These are phyloP conservation scores for Vitis rotundifolia DNA, from an alignment of 164 flowering plant genomes.

Conservation along the genomic window DNA sequence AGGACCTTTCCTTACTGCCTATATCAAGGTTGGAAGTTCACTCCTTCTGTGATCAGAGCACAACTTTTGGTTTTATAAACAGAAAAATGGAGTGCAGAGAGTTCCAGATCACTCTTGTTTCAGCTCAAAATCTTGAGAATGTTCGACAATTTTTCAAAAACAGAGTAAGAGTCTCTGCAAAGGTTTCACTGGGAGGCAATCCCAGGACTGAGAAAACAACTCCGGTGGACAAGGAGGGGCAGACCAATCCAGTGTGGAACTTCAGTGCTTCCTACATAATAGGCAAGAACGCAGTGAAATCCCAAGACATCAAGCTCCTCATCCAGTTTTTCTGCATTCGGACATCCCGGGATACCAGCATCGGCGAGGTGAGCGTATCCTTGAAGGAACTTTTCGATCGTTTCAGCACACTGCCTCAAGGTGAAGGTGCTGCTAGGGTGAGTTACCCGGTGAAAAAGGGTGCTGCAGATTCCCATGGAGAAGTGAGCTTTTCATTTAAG, in stretches of 20 bases:
- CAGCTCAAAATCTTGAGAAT: conserved; percentile 10
- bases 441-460: conserved; percentile 10
- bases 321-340: conserved; percentile 19
- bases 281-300: conserved; percentile 9
- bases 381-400: conserved; percentile 2
- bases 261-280: conserved; percentile 9
- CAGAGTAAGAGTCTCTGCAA: conserved; percentile 16
- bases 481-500: conserved; percentile 14
- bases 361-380: conserved; percentile 15
- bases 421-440: conserved; percentile 9
- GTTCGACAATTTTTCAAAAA: conserved; percentile 10
- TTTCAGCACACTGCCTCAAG: background rate
- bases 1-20: too few relatives aligned
- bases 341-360: conserved; percentile 16
- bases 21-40: too few relatives aligned
- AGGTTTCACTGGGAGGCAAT: conserved; percentile 14
- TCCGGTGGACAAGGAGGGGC: conserved; percentile 17
- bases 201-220: conserved; percentile 9
- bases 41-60: too few relatives aligned
- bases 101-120: conserved; percentile 11
- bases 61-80: too few relatives aligned
- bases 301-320: conserved; percentile 10
- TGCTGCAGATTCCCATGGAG: conserved; percentile 6
- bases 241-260: conserved; percentile 24
- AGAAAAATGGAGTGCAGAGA: conserved; percentile 17